These are phyloP conservation scores for Botrytis aclada DNA, from an alignment of 2,329 filamentous ascomycete species.

Conservation along the genomic window DNA sequence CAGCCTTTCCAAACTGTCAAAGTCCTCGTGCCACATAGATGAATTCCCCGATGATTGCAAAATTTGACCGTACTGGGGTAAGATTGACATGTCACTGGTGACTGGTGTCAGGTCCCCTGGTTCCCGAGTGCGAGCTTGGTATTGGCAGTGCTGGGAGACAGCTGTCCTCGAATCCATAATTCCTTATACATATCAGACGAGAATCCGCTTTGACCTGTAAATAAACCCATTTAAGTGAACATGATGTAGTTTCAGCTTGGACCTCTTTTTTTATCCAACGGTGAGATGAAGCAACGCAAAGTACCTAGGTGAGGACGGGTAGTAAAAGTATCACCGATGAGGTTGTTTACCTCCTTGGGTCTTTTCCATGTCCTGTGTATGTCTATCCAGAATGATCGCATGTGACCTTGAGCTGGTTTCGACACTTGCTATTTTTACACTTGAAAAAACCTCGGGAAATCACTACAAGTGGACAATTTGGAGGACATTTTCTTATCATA, in stretches of 20 bases:
- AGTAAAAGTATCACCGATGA: not conserved
- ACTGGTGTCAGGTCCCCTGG: not conserved
- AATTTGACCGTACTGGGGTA: not conserved
- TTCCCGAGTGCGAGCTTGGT: not conserved
- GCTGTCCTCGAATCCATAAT: not conserved
- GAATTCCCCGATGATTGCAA: not conserved
- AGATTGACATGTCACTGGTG: not conserved
- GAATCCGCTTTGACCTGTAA: not conserved
- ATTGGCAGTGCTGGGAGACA: not conserved
- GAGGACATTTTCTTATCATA: not conserved
- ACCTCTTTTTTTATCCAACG: constrained; percentile 1
- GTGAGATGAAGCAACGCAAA: constrained; percentile 11
- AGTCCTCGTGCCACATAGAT: not conserved
- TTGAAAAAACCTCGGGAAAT: not conserved
- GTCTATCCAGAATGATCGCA: not conserved
- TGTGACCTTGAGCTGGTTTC: not conserved
- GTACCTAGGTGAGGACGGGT: not conserved
- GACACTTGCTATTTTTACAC: not conserved
- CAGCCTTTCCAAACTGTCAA: not conserved
- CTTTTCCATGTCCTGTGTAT: not conserved
- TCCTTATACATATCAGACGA: not conserved
- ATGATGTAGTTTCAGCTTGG: constrained; percentile 6
- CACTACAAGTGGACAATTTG: not conserved
- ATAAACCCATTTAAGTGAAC: not conserved
- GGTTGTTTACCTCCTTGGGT: not conserved